A percentile compares a stretch with the other conserved stretches of the same genome.
phyloP scores from a whole-genome alignment of 139 green algal species.

The Volvox africanus region DNA sequence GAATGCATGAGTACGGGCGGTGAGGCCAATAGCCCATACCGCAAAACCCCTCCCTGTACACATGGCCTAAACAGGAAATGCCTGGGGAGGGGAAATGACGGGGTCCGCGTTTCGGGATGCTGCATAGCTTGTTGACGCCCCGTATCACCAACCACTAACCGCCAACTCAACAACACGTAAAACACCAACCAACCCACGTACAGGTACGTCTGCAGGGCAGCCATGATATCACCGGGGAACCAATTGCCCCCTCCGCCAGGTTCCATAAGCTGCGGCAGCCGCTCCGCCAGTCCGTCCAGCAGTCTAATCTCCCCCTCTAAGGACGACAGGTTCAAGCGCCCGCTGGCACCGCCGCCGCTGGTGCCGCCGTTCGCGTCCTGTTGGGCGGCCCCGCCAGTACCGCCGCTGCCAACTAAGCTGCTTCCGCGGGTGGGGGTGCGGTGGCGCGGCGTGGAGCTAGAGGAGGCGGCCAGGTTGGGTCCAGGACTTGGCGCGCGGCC shows the following conservation, averaged over 20 bases:
- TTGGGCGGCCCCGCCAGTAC: background rate
- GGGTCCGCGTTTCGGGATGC: no score
- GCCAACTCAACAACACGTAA: no score
- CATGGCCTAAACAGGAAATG: no score
- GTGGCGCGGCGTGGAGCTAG: constrained; percentile 17
- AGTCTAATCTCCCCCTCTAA: constrained; percentile 19
- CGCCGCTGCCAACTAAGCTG: background rate
- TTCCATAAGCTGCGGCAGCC: constrained; percentile 26
- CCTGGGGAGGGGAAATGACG: no score
- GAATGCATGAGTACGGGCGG: no score
- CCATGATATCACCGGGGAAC: constrained; percentile 31
- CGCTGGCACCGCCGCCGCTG: background rate
- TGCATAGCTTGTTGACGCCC: no score
- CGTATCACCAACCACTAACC: no score
- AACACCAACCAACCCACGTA: background rate
- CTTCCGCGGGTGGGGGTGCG: background rate
- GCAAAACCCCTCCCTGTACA: no score
- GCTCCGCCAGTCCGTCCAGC: constrained; percentile 25
- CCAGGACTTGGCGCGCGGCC: constrained; percentile 3
- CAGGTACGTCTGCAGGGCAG: constrained; percentile 9
- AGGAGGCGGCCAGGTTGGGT: background rate
- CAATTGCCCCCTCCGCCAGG: constrained; percentile 4
- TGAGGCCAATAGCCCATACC: no score
- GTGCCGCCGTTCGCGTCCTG: background rate
- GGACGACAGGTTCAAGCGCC: background rate